Evolutionary conservation across 495 filamentous ascomycete species (phyloP).

Genomic region (Tetracladium setigerum): DNA sequence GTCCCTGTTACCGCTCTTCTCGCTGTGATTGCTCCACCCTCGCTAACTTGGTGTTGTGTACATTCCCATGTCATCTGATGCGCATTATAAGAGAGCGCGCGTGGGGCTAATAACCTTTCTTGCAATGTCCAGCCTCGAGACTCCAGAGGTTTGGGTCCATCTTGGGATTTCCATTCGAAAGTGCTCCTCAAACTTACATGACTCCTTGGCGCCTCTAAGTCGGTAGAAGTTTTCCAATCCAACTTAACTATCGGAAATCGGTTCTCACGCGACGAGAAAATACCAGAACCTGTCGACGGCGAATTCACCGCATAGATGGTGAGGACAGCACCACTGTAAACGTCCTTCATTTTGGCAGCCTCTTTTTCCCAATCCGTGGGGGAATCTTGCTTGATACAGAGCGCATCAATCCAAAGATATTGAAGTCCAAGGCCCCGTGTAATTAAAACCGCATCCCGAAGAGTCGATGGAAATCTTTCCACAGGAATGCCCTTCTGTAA

Average conservation of each 20-base stretch:
- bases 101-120: neutral
- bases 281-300: neutral
- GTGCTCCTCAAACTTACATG: neutral
- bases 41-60: neutral
- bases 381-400: neutral
- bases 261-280: neutral
- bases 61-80: conserved; percentile 2
- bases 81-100: neutral
- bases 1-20: no score
- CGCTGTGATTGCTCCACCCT: neutral
- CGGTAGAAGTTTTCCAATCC: neutral
- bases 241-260: neutral
- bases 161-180: no score
- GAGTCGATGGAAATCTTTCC: neutral
- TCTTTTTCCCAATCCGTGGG: conserved; percentile 15
- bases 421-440: neutral
- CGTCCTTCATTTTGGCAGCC: conserved; percentile 10
- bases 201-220: neutral
- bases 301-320: neutral
- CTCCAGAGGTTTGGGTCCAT: no score
- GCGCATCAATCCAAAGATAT: conserved; percentile 8
- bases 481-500: neutral
- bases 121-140: conserved; percentile 4
- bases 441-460: conserved; percentile 4
- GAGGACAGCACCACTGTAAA: neutral